These are phyloP conservation scores for Dictyostelium capitatum DNA, from an alignment of 78 protist species.

Conservation along the genomic window DNA sequence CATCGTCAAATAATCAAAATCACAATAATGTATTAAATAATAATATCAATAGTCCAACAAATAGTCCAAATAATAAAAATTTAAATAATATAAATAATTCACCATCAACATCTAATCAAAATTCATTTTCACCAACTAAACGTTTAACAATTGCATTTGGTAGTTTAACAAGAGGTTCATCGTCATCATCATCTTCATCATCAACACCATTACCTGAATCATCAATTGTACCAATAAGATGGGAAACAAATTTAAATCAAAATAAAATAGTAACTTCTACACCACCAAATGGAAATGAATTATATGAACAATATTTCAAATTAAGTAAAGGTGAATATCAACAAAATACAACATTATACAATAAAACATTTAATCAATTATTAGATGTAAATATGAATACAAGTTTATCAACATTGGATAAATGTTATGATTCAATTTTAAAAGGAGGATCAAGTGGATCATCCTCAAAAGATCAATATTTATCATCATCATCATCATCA, in stretches of 20 bases:
- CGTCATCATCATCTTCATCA: neutral
- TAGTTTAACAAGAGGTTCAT: constrained; percentile 15
- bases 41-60: neutral
- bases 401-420: constrained; percentile 12
- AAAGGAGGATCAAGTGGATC: neutral
- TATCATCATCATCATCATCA: neutral
- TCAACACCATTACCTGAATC: neutral
- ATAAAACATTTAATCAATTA: neutral
- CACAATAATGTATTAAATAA: neutral
- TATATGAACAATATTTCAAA: constrained; percentile 3
- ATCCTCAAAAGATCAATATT: constrained; percentile 14
- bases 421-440: neutral
- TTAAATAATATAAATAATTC: neutral
- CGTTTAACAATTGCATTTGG: constrained; percentile 49
- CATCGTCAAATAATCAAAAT: too few species aligned
- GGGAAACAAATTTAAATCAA: constrained; percentile 54
- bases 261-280: neutral
- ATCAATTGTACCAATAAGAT: constrained; percentile 24
- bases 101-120: neutral
- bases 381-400: neutral
- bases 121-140: neutral
- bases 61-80: neutral
- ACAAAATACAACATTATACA: neutral
- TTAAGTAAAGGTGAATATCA: constrained; percentile 17
- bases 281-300: neutral